Conservation (phyloP, 768 basidiomycete genomes). For the Boletus huronensis region DNA sequence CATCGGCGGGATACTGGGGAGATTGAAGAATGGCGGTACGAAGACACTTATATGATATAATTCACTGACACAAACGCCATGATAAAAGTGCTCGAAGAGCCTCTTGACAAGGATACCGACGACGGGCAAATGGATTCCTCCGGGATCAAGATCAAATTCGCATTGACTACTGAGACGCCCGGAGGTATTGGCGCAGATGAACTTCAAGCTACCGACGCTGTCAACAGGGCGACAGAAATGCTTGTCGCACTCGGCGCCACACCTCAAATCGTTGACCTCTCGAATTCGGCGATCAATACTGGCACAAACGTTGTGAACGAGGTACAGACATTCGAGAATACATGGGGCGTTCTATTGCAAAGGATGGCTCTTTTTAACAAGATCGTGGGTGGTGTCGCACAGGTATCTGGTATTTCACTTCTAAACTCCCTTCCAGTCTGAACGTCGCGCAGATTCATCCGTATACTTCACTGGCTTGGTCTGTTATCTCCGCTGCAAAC, state of each 20-base stretch:
- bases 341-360: conserved; percentile 13
- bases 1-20: conserved; percentile 9
- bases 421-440: background rate
- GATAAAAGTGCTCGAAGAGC: conserved; percentile 13
- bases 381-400: conserved; percentile 8
- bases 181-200: conserved; percentile 1
- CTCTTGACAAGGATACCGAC: conserved; percentile 1
- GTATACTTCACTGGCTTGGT: conserved; percentile 18
- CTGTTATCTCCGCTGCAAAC: conserved; percentile 22
- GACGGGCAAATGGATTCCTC: background rate
- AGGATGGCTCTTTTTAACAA: conserved; percentile 14
- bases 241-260: background rate
- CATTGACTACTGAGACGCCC: background rate
- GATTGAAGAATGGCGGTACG: conserved; percentile 14
- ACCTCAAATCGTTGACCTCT: background rate
- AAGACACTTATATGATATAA: background rate
- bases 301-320: background rate
- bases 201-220: conserved; percentile 14
- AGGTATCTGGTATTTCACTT: conserved; percentile 2
- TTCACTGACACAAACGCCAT: background rate
- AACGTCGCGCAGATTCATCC: conserved; percentile 16
- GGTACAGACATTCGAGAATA: conserved; percentile 17
- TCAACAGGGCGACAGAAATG: conserved; percentile 2
- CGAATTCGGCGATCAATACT: background rate
- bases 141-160: conserved; percentile 13